A percentile compares a stretch with the other conserved stretches of the same genome.
Evolutionary conservation across 2,329 filamentous ascomycete species (phyloP).

Genomic region (Cytospora leucostoma): DNA sequence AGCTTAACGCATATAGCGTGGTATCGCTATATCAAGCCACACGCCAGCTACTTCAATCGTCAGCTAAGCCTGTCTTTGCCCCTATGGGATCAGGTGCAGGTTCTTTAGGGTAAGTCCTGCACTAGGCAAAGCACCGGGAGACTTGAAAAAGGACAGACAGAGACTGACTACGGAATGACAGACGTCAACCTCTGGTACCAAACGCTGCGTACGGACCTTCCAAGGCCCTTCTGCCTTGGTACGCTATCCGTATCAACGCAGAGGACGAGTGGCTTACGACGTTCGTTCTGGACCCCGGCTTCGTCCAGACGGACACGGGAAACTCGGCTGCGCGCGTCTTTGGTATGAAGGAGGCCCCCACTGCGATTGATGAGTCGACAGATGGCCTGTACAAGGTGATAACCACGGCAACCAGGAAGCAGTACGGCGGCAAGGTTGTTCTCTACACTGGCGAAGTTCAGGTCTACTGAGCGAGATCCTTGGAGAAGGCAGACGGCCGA

Average conservation of each 20-base stretch:
- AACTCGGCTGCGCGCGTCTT: slow-evolving; percentile 5
- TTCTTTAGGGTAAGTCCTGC: slow-evolving; percentile 25
- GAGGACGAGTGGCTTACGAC: slow-evolving; percentile 40
- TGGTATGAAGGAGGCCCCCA: slow-evolving; percentile 23
- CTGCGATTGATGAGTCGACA: slow-evolving; percentile 21
- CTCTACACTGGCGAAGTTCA: slow-evolving; percentile 28
- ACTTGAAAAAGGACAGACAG: too few species aligned
- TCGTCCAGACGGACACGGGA: slow-evolving; percentile 1
- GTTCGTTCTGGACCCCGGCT: slow-evolving; percentile 32
- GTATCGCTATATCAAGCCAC: slow-evolving; percentile 48
- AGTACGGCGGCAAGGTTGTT: slow-evolving; percentile 32
- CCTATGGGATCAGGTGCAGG: slow-evolving; percentile 39
- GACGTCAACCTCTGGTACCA: slow-evolving; percentile 30
- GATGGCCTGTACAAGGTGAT: slow-evolving; percentile 30
- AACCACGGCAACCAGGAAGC: slow-evolving; percentile 29
- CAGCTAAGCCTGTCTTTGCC: slow-evolving; percentile 37
- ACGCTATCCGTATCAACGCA: slow-evolving; percentile 35
- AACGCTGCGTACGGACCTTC: slow-evolving; percentile 45
- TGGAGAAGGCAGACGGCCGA: too few species aligned
- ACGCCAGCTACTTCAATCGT: slow-evolving; percentile 40
- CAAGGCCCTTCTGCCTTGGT: slow-evolving; percentile 42
- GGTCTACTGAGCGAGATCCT: slow-evolving; percentile 16
- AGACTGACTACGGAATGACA: not conserved
- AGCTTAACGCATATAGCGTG: slow-evolving; percentile 46
- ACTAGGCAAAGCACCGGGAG: not conserved